A percentile compares a stretch with the other conserved stretches of the same genome.
Evolutionary conservation across 768 basidiomycete species (phyloP).

Genomic region (Lactarius deliciosus): DNA sequence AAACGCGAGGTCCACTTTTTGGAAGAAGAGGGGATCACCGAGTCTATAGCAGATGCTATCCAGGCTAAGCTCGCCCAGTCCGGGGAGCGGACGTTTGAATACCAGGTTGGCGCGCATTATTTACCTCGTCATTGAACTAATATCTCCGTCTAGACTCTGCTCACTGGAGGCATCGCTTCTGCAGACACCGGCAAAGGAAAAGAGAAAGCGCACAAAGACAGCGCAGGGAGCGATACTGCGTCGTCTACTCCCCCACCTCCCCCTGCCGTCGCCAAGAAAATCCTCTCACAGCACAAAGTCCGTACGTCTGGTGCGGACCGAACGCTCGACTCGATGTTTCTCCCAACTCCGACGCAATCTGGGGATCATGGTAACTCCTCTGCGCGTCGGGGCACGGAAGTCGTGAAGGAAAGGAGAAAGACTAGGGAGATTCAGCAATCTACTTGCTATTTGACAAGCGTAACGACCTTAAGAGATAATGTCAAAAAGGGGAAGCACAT

Average conservation of each 20-base stretch:
- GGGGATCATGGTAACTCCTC: constrained; percentile 17
- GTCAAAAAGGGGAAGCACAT: constrained; percentile 63
- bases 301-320: constrained; percentile 84
- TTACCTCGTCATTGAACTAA: neutral
- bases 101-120: constrained; percentile 49
- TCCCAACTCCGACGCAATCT: constrained; percentile 51
- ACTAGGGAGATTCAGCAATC: constrained; percentile 51
- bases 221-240: constrained; percentile 3
- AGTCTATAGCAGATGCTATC: constrained; percentile 70
- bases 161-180: constrained; percentile 47
- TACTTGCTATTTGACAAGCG: constrained; percentile 71
- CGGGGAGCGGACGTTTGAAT: constrained; percentile 55
- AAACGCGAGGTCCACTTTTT: constrained; percentile 96
- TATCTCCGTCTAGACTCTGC: constrained; percentile 47
- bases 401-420: constrained; percentile 17
- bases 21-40: constrained; percentile 84
- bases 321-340: constrained; percentile 95
- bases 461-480: constrained; percentile 60
- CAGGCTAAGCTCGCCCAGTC: constrained; percentile 57
- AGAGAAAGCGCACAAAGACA: constrained; percentile 21
- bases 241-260: constrained; percentile 15
- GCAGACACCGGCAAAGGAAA: constrained; percentile 23
- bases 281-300: constrained; percentile 84
- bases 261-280: constrained; percentile 44
- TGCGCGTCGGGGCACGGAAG: constrained; percentile 15